Percentiles rank a stretch among this genome's conserved stretches.
Conservation (phyloP, 169 alveolate species). For the Neospora caninum region DNA sequence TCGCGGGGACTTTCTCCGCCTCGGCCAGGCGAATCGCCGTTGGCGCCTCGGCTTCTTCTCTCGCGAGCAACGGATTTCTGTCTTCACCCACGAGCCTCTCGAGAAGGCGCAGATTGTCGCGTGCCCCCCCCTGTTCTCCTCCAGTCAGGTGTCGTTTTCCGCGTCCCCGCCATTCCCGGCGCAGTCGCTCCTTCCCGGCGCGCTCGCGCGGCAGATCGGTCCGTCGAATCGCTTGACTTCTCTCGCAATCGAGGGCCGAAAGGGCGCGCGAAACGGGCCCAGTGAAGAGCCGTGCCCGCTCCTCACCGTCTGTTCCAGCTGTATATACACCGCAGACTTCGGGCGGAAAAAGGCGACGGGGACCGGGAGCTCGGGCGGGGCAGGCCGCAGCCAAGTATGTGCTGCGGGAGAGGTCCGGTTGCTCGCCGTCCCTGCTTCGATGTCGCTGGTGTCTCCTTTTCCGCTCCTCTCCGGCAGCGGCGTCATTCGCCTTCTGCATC, state of each 20-base stretch:
- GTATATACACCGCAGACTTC: conserved; percentile 3
- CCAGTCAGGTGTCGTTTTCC: background rate
- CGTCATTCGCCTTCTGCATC: background rate
- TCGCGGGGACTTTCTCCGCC: background rate
- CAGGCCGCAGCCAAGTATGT: background rate
- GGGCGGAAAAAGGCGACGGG: background rate
- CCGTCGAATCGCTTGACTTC: background rate
- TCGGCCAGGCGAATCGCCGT: background rate
- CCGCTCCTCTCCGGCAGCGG: background rate
- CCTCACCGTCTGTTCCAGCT: background rate
- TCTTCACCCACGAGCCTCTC: background rate
- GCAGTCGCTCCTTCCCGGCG: background rate
- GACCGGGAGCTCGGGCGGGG: background rate
- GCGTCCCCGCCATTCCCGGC: background rate
- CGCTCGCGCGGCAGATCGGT: background rate
- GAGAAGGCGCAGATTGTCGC: background rate
- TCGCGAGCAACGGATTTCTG: background rate
- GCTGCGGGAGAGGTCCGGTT: background rate
- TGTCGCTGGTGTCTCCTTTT: background rate
- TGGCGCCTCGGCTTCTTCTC: background rate
- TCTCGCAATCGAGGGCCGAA: background rate
- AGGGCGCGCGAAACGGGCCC: background rate
- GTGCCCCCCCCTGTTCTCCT: background rate
- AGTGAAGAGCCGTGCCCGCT: background rate
- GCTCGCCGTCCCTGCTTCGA: background rate